A percentile compares a stretch with the other conserved stretches of the same genome.
Evolutionary conservation across 2,329 filamentous ascomycete genomes (phyloP).

Genomic region (Fusarium lateritium): DNA sequence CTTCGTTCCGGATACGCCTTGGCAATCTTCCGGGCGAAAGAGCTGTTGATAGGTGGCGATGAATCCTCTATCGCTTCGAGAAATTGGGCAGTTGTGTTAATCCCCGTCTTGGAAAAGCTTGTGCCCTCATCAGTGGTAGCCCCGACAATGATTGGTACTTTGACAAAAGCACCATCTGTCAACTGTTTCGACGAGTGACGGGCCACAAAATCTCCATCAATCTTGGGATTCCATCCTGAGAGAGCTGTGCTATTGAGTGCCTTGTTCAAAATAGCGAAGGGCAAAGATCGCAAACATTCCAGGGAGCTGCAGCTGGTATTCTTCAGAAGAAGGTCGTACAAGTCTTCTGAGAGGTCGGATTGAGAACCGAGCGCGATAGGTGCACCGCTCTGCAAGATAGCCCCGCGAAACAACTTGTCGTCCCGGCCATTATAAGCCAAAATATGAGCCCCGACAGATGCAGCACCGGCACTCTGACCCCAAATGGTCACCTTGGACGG

Average conservation of each 20-base stretch:
- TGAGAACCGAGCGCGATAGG: conserved; percentile 11
- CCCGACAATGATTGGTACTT: conserved; percentile 27
- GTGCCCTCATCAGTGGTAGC: conserved; percentile 32
- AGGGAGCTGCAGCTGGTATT: conserved; percentile 17
- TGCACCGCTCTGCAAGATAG: conserved; percentile 29
- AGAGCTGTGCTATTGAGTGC: conserved; percentile 24
- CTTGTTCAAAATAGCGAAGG: conserved; percentile 11
- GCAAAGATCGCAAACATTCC: conserved; percentile 8
- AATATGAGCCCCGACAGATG: conserved; percentile 28
- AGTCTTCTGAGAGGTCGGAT: conserved; percentile 5
- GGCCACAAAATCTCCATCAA: conserved; percentile 29
- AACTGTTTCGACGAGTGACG: conserved; percentile 15
- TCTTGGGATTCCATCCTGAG: conserved; percentile 23
- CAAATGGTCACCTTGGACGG: conserved; percentile 62
- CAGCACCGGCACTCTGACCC: conserved; percentile 33
- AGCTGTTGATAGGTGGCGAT: background rate
- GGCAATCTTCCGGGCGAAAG: background rate
- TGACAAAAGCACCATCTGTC: conserved; percentile 23
- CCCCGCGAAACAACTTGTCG: conserved; percentile 25
- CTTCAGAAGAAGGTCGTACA: conserved; percentile 12
- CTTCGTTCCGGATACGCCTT: conserved; percentile 1
- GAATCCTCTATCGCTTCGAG: conserved; percentile 2
- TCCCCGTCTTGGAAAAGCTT: conserved; percentile 18
- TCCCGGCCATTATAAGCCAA: conserved; percentile 31
- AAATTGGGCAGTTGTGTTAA: conserved; percentile 25